Evolutionary conservation across 305 asterid genomes (phyloP).

Genomic region (Solanum hybrid): DNA sequence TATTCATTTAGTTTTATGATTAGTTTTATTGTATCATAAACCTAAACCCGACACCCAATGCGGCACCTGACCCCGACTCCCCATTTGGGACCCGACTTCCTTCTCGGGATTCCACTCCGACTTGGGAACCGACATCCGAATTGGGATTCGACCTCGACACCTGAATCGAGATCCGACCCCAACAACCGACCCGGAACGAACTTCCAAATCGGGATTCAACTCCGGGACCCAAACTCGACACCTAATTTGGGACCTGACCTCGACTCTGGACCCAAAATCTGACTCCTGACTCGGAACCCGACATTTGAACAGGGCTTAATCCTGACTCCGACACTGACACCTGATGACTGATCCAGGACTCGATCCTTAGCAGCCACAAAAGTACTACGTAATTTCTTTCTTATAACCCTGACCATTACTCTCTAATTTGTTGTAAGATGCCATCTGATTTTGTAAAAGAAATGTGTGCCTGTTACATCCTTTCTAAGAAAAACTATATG

Average conservation of each 20-base stretch:
- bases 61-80: background rate
- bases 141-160: background rate
- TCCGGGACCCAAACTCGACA: background rate
- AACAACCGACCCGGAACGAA: background rate
- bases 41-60: background rate
- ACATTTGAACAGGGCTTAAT: background rate
- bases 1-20: background rate
- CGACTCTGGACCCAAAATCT: background rate
- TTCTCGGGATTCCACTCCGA: background rate
- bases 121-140: background rate
- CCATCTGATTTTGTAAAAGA: background rate
- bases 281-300: background rate
- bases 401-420: background rate
- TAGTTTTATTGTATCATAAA: no score
- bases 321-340: background rate
- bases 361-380: background rate
- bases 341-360: background rate
- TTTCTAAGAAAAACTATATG: background rate
- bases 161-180: background rate
- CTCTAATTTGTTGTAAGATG: background rate
- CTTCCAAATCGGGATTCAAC: no score
- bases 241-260: background rate
- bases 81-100: background rate
- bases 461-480: background rate
- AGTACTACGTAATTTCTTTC: background rate